Conservation (phyloP, 306 rosid genomes). For the Cicer judaicum region DNA sequence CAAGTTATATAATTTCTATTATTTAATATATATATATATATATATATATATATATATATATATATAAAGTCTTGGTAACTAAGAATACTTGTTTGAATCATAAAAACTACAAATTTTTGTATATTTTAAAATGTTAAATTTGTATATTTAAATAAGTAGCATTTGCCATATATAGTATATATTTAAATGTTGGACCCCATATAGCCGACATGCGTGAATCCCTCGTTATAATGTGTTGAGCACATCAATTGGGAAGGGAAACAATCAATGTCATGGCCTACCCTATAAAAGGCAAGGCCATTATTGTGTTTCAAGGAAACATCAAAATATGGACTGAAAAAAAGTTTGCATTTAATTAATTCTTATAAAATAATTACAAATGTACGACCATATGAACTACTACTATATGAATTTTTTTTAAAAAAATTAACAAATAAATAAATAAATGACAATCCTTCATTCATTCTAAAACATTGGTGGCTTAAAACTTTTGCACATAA, state of each 20-base stretch:
- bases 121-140: too few relatives aligned
- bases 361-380: conserved; percentile 36
- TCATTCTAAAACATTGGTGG: neutral
- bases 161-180: neutral
- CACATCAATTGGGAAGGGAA: conserved; percentile 37
- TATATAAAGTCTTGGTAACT: too few relatives aligned
- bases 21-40: too few relatives aligned
- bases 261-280: conserved; percentile 40
- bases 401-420: neutral
- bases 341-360: conserved; percentile 14
- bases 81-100: too few relatives aligned
- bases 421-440: neutral
- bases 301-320: conserved; percentile 26
- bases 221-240: conserved; percentile 50
- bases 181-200: conserved; percentile 50
- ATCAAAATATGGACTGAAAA: neutral
- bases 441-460: neutral
- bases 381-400: neutral
- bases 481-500: neutral
- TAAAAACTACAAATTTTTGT: too few relatives aligned
- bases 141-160: too few relatives aligned
- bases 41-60: too few relatives aligned
- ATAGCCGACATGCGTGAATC: conserved; percentile 55
- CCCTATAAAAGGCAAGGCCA: conserved; percentile 43
- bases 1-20: too few relatives aligned